These are phyloP conservation scores for Colletotrichum tropicale DNA, from an alignment of 2,329 filamentous ascomycete genomes.

Conservation along the genomic window DNA sequence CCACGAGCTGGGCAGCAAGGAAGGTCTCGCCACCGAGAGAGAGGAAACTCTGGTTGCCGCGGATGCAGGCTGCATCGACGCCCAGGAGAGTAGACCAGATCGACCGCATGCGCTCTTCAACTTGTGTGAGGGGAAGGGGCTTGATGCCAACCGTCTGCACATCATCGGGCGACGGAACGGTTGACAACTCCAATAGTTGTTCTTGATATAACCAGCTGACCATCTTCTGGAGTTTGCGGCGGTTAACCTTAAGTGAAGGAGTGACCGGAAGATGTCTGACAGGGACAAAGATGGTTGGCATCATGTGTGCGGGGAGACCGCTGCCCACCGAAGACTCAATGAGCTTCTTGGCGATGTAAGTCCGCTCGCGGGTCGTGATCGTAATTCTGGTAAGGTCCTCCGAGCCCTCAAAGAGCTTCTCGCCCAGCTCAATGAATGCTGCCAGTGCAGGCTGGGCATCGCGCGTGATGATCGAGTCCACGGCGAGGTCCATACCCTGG, in stretches of 20 bases:
- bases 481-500: conserved; percentile 50
- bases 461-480: conserved; percentile 51
- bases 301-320: conserved; percentile 41
- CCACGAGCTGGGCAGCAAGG: conserved; percentile 47
- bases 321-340: conserved; percentile 45
- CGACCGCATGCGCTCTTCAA: conserved; percentile 50
- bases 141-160: conserved; percentile 42
- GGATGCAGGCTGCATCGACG: conserved; percentile 43
- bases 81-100: conserved; percentile 52
- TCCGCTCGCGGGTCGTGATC: conserved; percentile 43
- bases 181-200: conserved; percentile 46
- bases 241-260: conserved; percentile 54
- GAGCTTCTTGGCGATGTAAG: conserved; percentile 47
- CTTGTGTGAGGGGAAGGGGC: conserved; percentile 50
- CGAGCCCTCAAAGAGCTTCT: conserved; percentile 37
- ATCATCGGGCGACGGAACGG: conserved; percentile 39
- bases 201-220: conserved; percentile 45
- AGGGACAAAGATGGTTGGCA: conserved; percentile 55
- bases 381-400: conserved; percentile 43
- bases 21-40: conserved; percentile 50
- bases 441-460: conserved; percentile 46
- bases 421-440: conserved; percentile 55
- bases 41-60: conserved; percentile 48
- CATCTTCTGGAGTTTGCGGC: conserved; percentile 50
- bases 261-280: conserved; percentile 53